Percentiles rank a stretch among this genome's conserved stretches.
Conservation (phyloP, 495 filamentous ascomycete species). For the Xylaria nigripes region DNA sequence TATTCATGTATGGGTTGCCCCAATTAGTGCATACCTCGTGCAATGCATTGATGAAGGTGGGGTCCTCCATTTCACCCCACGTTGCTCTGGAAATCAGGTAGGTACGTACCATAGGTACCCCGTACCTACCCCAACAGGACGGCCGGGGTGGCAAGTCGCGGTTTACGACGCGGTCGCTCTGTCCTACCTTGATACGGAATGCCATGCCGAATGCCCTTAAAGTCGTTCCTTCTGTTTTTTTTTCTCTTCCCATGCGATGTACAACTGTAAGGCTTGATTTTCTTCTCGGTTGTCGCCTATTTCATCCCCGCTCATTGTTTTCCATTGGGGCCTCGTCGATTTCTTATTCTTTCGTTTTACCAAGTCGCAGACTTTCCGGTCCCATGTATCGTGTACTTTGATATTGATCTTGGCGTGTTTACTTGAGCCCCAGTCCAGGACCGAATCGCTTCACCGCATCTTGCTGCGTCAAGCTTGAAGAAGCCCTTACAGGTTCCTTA, state of each 20-base stretch:
- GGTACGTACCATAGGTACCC: too few species aligned
- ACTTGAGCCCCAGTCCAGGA: background rate
- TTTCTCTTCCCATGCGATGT: background rate
- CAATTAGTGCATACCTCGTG: too few species aligned
- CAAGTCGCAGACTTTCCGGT: background rate
- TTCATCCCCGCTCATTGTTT: background rate
- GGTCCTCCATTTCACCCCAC: background rate
- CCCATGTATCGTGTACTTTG: background rate
- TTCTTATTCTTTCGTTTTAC: background rate
- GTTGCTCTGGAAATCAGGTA: constrained; percentile 16
- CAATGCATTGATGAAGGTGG: background rate
- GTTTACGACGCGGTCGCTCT: constrained; percentile 3
- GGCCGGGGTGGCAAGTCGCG: constrained; percentile 6
- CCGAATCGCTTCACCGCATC: constrained; percentile 7
- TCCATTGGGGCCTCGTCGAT: background rate
- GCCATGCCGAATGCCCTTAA: background rate
- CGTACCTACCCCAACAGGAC: too few species aligned
- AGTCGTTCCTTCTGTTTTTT: background rate
- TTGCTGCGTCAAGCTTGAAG: constrained; percentile 4
- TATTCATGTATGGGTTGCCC: too few species aligned
- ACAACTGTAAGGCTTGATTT: background rate
- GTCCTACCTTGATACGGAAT: background rate
- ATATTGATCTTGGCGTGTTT: constrained; percentile 11
- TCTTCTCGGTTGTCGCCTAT: background rate
- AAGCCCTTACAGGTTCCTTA: background rate